Conservation (phyloP, 805 yeast species). For the Ogataea dorogensis region DNA sequence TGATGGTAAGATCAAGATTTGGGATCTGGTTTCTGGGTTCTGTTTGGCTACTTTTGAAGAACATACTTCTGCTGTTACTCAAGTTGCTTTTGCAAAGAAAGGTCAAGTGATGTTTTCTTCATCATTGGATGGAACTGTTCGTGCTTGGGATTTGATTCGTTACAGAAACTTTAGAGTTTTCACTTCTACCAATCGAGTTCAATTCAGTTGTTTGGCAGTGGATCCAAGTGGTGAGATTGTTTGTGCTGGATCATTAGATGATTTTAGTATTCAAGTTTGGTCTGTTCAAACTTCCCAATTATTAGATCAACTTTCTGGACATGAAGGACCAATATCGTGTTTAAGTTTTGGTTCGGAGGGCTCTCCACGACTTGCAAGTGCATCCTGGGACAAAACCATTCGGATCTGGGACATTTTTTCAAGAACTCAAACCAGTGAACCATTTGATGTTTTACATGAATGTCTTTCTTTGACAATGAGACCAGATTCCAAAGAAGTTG, state of each 20-base stretch:
- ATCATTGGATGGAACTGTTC: constrained; percentile 92
- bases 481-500: constrained; percentile 90
- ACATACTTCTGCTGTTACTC: constrained; percentile 86
- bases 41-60: constrained; percentile 90
- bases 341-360: constrained; percentile 82
- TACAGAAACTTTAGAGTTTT: constrained; percentile 93
- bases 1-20: constrained; percentile 93
- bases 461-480: constrained; percentile 79
- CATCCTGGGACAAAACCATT: constrained; percentile 95
- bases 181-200: constrained; percentile 85
- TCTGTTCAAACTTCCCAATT: constrained; percentile 94
- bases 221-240: constrained; percentile 97
- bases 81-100: constrained; percentile 78
- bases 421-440: constrained; percentile 84
- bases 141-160: constrained; percentile 95
- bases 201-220: constrained; percentile 85
- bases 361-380: constrained; percentile 69
- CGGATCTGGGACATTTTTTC: constrained; percentile 92
- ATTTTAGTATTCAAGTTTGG: constrained; percentile 92
- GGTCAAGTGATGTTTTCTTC: constrained; percentile 92
- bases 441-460: constrained; percentile 80
- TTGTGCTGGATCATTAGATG: constrained; percentile 90
- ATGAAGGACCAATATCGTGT: constrained; percentile 92
- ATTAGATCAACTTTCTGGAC: constrained; percentile 85
- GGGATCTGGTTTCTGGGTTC: constrained; percentile 94